Evolutionary conservation across 73 alveolate genomes (phyloP).

Genomic region (Paramecium biaurelia): DNA sequence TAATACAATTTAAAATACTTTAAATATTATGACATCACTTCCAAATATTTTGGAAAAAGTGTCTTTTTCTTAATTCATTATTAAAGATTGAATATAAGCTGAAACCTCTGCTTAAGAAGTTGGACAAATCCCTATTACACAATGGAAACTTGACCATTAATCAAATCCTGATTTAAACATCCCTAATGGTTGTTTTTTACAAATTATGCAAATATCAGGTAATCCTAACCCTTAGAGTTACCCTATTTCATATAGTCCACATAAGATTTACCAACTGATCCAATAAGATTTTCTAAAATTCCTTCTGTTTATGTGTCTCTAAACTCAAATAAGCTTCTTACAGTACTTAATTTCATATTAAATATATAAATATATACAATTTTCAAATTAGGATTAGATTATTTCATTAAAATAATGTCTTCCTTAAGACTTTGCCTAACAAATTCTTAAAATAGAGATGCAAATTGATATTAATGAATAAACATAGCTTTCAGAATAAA

Average conservation of each 20-base stretch:
- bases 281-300: neutral
- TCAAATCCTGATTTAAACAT: neutral
- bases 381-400: neutral
- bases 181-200: neutral
- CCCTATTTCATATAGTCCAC: neutral
- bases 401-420: neutral
- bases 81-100: neutral
- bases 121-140: neutral
- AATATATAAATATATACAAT: neutral
- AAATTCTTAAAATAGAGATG: neutral
- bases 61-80: slow-evolving; percentile 17
- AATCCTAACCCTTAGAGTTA: neutral
- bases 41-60: neutral
- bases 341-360: neutral
- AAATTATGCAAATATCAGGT: slow-evolving; percentile 12
- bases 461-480: neutral
- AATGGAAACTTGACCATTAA: neutral
- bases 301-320: neutral
- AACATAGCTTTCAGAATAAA: neutral
- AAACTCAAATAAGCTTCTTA: neutral
- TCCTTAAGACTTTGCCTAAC: neutral
- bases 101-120: slow-evolving; percentile 27
- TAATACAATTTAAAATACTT: neutral
- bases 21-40: neutral
- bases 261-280: neutral